These are phyloP conservation scores for Biscutella auriculata DNA, from an alignment of 441 rosid genomes.

Conservation along the genomic window DNA sequence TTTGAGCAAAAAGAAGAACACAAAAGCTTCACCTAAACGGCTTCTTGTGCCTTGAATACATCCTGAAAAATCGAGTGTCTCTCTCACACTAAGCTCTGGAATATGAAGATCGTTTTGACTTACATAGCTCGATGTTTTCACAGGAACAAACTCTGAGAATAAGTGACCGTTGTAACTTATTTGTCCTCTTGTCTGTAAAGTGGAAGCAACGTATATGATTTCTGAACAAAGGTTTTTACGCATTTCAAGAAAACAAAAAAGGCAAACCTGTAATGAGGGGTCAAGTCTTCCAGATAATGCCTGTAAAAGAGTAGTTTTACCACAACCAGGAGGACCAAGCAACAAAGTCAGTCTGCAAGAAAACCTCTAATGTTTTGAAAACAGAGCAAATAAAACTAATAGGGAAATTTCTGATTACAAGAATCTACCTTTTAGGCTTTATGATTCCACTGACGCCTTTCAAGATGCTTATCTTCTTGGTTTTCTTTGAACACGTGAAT, in stretches of 20 bases:
- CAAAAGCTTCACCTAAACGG: constrained; percentile 3
- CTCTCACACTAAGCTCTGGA: constrained; percentile 41
- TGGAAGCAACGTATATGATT: background rate
- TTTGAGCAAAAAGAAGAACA: constrained; percentile 16
- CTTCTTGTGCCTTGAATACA: constrained; percentile 20
- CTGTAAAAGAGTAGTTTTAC: constrained; percentile 35
- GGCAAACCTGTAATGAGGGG: constrained; percentile 30
- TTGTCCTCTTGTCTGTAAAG: constrained; percentile 13
- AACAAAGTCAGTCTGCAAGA: constrained; percentile 41
- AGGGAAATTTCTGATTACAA: background rate
- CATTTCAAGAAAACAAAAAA: background rate
- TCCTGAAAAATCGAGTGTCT: constrained; percentile 28
- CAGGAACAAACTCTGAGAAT: constrained; percentile 11
- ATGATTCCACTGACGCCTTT: constrained; percentile 54
- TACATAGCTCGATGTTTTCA: constrained; percentile 16
- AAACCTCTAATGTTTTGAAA: background rate
- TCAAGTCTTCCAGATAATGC: constrained; percentile 39
- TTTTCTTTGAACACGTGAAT: constrained; percentile 41
- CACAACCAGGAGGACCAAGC: constrained; percentile 51
- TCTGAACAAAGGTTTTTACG: background rate
- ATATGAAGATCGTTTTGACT: constrained; percentile 21
- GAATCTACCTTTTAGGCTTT: constrained; percentile 45
- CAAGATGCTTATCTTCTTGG: constrained; percentile 42
- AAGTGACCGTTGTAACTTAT: constrained; percentile 15
- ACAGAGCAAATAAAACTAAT: background rate